Evolutionary conservation across 2,329 filamentous ascomycete species (phyloP).

Genomic region (Lasiodiplodia sp.): DNA sequence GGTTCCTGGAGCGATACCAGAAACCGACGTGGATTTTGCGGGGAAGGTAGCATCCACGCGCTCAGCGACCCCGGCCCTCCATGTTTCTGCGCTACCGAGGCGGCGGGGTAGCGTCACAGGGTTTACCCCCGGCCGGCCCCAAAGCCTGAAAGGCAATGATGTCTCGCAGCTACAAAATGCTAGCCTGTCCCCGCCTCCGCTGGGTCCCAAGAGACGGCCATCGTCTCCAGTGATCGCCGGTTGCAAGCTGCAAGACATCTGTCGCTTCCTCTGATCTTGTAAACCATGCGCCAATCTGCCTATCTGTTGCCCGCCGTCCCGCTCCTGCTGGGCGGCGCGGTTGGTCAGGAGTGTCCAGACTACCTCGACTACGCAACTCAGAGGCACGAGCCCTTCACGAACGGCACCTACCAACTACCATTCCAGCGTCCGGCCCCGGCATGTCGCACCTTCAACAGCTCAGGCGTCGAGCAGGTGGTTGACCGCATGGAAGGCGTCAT

Average conservation of each 20-base stretch:
- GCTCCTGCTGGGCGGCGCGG: slow-evolving; percentile 4
- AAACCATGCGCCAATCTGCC: slow-evolving; percentile 15
- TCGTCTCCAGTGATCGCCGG: slow-evolving; percentile 4
- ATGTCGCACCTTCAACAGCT: slow-evolving; percentile 57
- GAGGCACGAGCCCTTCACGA: slow-evolving; percentile 53
- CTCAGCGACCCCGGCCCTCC: background rate
- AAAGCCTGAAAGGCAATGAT: background rate
- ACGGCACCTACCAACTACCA: slow-evolving; percentile 54
- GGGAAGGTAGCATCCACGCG: slow-evolving; percentile 22
- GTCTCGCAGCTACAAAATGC: slow-evolving; percentile 23
- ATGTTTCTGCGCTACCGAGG: slow-evolving; percentile 3
- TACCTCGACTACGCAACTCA: slow-evolving; percentile 52
- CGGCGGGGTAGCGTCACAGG: slow-evolving; percentile 23
- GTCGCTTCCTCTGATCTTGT: background rate
- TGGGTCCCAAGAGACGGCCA: background rate
- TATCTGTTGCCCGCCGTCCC: slow-evolving; percentile 10
- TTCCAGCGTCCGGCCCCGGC: slow-evolving; percentile 52
- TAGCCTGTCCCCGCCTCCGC: background rate
- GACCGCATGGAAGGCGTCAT: slow-evolving; percentile 48
- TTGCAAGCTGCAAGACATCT: slow-evolving; percentile 17
- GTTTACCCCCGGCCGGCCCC: background rate
- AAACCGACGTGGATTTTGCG: slow-evolving; percentile 5
- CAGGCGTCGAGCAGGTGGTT: slow-evolving; percentile 51
- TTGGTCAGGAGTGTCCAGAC: slow-evolving; percentile 49
- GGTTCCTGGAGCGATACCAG: slow-evolving; percentile 18